Base-by-base conservation (phyloP, 768 basidiomycete genomes). In the Hortiboletus campestris region DNA sequence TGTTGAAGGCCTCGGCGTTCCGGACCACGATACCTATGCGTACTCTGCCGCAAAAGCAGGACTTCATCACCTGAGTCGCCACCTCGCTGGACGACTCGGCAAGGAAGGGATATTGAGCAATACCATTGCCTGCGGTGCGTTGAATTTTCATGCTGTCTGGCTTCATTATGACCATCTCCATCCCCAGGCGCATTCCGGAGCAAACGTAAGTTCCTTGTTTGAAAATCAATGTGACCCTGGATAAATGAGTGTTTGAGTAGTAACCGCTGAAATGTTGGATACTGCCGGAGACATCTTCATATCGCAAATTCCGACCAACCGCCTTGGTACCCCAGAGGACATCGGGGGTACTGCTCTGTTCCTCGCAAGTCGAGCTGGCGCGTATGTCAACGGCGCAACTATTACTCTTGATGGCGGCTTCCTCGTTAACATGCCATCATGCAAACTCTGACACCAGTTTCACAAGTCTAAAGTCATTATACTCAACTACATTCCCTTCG, bases 1-100 rank as follows among this genome's bases (percentile, higher is more conserved):
- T 16, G 78, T 87, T 36, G 86, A 87, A 62, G 85, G 81, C 11
- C 60, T 79, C 4, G 61, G 64, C 19, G 78, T 84, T 5, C 83
- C 83, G 2, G 69, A 73, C 22, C 76, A 81, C 54, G 83, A 87
- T 58, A 86, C 85, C 2, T 86, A 83, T 57, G 83, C 84, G 0
- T 86, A 87, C 63, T 79, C 82, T 32, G 79, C 84, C 4, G 81
- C 80, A n/a, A 88, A 88, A 64, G 83, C 81, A 6, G 83, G 75
- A 4, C 67, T 84, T 49, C 80, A 83, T 64, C 85, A 86, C 51
- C 68, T 85, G 29, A 82, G 82, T 53, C 74, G 81, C 20, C 78
- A 83, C 56, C 74, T 88, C 28, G 86, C 80, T 0, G 77, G 76
- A 25, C 71, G 82, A 7, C 75, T 87, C 8, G 85, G 84, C 0